Percentiles rank a stretch among this genome's conserved stretches.
Conservation (phyloP, 495 filamentous ascomycete genomes). For the Neurospora africana region DNA sequence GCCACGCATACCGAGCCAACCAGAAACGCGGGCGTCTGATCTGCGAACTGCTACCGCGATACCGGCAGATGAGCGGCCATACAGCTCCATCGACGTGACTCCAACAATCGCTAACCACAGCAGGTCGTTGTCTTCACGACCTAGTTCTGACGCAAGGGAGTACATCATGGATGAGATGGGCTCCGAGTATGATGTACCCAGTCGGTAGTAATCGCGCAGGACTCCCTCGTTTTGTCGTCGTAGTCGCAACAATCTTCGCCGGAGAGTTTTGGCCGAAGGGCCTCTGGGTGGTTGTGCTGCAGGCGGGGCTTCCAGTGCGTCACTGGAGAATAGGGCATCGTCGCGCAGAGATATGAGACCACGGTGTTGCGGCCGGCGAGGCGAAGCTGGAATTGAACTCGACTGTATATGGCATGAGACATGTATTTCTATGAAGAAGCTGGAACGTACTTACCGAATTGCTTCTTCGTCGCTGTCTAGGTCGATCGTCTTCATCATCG, state of each 20-base stretch:
- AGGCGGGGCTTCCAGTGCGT: constrained; percentile 37
- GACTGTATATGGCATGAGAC: constrained; percentile 38
- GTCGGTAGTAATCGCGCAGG: constrained; percentile 67
- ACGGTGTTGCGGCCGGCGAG: constrained; percentile 37
- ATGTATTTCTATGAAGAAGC: constrained; percentile 13
- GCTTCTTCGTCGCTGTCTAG: constrained; percentile 68
- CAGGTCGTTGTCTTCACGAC: constrained; percentile 91
- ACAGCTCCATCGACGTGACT: constrained; percentile 81
- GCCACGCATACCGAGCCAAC: constrained; percentile 75
- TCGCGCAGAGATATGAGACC: constrained; percentile 39
- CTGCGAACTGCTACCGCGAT: constrained; percentile 58
- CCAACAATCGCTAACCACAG: constrained; percentile 93
- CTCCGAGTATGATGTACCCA: constrained; percentile 86
- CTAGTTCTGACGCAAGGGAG: constrained; percentile 86
- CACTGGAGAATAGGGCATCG: constrained; percentile 29
- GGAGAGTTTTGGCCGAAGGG: constrained; percentile 58
- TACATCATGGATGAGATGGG: constrained; percentile 91
- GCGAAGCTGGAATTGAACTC: constrained; percentile 39
- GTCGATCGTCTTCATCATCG: constrained; percentile 61
- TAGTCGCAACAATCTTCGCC: constrained; percentile 59
- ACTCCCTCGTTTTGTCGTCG: constrained; percentile 65
- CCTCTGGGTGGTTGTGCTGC: constrained; percentile 48
- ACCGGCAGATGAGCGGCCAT: constrained; percentile 72
- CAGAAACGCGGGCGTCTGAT: constrained; percentile 43
- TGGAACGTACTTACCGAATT: constrained; percentile 57